Base-by-base conservation (phyloP, 2,329 filamentous ascomycete species). In the Pezicula neosporulosa region DNA sequence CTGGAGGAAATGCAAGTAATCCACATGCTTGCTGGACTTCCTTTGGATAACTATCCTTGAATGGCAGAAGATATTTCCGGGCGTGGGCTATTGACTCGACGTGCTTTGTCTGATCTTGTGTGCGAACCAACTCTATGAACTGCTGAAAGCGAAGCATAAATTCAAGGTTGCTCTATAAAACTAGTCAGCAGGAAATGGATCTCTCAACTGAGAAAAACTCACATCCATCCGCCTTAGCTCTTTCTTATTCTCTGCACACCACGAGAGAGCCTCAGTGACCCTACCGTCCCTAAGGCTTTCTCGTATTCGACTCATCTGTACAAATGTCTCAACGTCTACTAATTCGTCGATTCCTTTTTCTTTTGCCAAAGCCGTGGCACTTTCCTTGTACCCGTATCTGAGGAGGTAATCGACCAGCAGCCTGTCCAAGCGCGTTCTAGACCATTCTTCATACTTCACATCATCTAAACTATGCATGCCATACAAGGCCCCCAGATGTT, bases 201-300 rank as follows among this genome's bases (percentile, higher is more conserved):
- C n/a, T 43, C 15, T 13, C 10, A 35, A 6, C 7, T 28, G 49
- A 30, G 46, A 28, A 24, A 37, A 12, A 66, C 82, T 56, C 68
- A 89, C 88, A 68, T 89, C 86, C 70, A 89, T 87, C 76, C 94
- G 96, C 65, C 91, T 89, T 53, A 99, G 73, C 56, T 92, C 88
- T 63, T 93, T 92, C 70, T 95, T 94, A 70, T 97, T 96, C 63
- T 97, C 93, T 15, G 78, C 82, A 68, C 94, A 97, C 94, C 94
- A 99, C 12, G 83, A 81, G 49, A 99, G 70, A 19, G 91, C 92
- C 62, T 95, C 89, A 35, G 78, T 77, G 4, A 93, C 87, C 60
- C 84, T 89, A 30, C 86, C 84, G 37, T 78, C 77, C 41, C 81
- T 73, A 54, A 99, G 72, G 55, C 86, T 88, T 61, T 85, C 78